These are phyloP conservation scores for Ophiostoma piceae DNA, from an alignment of 2,329 filamentous ascomycete species.

Conservation along the genomic window DNA sequence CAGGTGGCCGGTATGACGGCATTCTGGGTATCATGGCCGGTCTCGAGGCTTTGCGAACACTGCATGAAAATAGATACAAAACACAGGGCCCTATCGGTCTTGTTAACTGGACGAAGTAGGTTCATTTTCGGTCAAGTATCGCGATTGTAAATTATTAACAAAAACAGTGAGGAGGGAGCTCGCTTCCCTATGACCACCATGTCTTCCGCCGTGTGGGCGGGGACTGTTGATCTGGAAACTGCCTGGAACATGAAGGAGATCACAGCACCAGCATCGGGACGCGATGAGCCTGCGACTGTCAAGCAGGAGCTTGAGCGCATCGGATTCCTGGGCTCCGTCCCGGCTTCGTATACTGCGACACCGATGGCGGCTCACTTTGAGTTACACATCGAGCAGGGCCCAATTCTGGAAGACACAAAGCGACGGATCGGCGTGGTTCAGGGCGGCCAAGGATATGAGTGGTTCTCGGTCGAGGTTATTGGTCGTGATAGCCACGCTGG, in stretches of 20 bases:
- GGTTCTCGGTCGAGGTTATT: constrained; percentile 62
- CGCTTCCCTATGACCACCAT: constrained; percentile 72
- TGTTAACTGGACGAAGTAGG: constrained; percentile 70
- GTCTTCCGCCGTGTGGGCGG: constrained; percentile 72
- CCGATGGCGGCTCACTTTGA: constrained; percentile 76
- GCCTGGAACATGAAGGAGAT: constrained; percentile 62
- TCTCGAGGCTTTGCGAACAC: constrained; percentile 63
- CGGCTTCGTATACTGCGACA: constrained; percentile 52
- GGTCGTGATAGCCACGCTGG: constrained; percentile 69
- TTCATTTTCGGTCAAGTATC: background rate
- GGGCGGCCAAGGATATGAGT: constrained; percentile 69
- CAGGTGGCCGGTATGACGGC: constrained; percentile 67
- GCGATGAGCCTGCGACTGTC: constrained; percentile 56
- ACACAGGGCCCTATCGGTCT: constrained; percentile 68
- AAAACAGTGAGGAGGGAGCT: constrained; percentile 66
- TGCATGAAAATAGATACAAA: constrained; percentile 62
- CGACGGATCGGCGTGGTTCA: constrained; percentile 65
- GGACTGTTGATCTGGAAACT: constrained; percentile 52
- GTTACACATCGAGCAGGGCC: constrained; percentile 79
- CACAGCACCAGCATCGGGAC: constrained; percentile 26
- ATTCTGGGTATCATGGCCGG: constrained; percentile 70
- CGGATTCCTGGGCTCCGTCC: constrained; percentile 59
- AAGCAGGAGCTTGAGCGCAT: constrained; percentile 64
- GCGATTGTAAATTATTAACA: background rate
- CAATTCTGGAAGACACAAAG: constrained; percentile 60